Conservation (phyloP, 176 grass and related monocot genomes). For the Musa beccarii region DNA sequence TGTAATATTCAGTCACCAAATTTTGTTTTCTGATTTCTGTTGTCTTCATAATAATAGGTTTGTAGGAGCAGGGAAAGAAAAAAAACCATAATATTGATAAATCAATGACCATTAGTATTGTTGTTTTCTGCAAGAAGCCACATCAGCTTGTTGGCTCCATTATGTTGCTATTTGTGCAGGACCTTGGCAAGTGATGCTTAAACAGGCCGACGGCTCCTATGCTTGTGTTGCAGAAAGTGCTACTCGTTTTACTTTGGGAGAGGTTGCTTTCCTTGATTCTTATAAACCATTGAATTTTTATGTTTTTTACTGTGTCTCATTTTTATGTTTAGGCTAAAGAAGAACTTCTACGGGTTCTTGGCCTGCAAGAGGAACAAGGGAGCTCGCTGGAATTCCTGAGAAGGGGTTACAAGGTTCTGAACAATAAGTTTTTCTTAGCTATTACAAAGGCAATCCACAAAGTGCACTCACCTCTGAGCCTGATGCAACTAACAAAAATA, state of each 20-base stretch:
- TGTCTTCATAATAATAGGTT: too few species aligned
- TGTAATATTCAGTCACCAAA: too few species aligned
- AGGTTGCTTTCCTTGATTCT: conserved; percentile 36
- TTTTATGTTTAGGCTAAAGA: conserved; percentile 22
- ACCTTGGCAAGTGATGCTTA: conserved; percentile 97
- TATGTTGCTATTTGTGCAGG: conserved; percentile 38
- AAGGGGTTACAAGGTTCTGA: conserved; percentile 84
- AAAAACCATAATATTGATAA: too few species aligned
- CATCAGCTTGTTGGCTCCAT: background rate
- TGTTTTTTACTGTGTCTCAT: background rate
- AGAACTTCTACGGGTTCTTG: conserved; percentile 80
- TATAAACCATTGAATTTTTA: background rate
- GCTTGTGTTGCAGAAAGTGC: conserved; percentile 87
- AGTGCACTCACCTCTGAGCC: background rate
- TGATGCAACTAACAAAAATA: too few species aligned
- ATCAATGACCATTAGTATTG: background rate
- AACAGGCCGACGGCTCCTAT: conserved; percentile 76
- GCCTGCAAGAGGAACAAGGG: conserved; percentile 90
- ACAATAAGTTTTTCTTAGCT: background rate
- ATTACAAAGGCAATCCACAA: background rate
- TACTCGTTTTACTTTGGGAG: conserved; percentile 81
- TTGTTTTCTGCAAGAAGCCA: background rate
- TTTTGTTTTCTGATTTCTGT: too few species aligned
- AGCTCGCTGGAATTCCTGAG: conserved; percentile 86
- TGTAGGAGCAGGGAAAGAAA: too few species aligned